phyloP scores from a whole-genome alignment of 1,139 yeast species.

The Sugiyamaella neomexicana region DNA sequence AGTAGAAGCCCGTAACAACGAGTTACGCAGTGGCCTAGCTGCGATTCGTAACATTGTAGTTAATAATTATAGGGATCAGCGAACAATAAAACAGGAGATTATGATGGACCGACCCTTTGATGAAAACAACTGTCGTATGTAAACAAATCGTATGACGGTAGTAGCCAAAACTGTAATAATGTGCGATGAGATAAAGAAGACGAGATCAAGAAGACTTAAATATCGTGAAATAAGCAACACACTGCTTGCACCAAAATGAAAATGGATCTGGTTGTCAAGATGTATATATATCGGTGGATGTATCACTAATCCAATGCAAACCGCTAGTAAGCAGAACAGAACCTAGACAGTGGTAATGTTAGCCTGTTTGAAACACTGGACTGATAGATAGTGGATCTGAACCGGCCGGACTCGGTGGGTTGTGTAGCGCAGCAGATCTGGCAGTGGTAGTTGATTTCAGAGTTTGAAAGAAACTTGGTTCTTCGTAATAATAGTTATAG shows the following conservation, averaged over 20 bases:
- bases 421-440: not conserved
- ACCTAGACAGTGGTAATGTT: not conserved
- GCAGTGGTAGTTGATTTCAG: not conserved
- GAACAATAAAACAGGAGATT: not conserved
- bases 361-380: not conserved
- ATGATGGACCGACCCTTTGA: too few relatives aligned
- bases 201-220: not conserved
- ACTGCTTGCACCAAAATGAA: too few relatives aligned
- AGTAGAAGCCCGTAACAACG: not conserved
- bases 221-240: not conserved
- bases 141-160: too few relatives aligned
- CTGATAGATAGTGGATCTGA: not conserved
- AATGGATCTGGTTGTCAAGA: too few relatives aligned
- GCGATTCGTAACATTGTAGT: constrained; percentile 2
- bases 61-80: not conserved
- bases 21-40: not conserved
- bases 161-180: too few relatives aligned
- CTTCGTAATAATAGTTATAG: too few relatives aligned
- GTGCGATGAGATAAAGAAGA: too few relatives aligned
- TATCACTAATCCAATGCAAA: too few relatives aligned
- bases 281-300: too few relatives aligned
- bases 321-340: too few relatives aligned
- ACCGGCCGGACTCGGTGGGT: not conserved
- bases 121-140: too few relatives aligned
- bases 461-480: not conserved